phyloP scores from a whole-genome alignment of 495 filamentous ascomycete species.

The Hyaloscypha bicolor region DNA sequence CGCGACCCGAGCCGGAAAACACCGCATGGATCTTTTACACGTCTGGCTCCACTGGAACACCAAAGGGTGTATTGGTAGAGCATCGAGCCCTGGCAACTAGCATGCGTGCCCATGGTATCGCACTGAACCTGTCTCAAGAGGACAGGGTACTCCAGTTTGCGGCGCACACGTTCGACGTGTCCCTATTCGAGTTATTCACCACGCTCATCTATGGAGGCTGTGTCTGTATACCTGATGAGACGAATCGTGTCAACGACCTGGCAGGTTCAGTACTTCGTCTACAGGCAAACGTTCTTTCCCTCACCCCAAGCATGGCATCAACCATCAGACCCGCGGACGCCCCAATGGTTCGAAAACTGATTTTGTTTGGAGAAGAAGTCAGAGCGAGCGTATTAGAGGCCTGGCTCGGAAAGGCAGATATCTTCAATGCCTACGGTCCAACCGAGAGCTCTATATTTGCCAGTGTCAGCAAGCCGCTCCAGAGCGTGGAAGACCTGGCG shows the following conservation, averaged over 20 bases:
- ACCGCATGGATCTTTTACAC: conserved; percentile 37
- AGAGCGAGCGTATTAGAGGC: conserved; percentile 43
- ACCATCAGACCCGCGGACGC: conserved; percentile 29
- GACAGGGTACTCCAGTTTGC: conserved; percentile 5
- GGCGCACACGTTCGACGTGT: conserved; percentile 67
- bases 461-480: conserved; percentile 43
- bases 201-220: conserved; percentile 63
- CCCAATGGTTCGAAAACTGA: conserved; percentile 39
- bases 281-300: conserved; percentile 34
- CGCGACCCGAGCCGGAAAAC: too few relatives aligned
- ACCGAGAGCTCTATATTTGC: conserved; percentile 39
- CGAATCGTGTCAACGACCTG: conserved; percentile 39
- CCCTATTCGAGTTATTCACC: conserved; percentile 83
- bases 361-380: conserved; percentile 39
- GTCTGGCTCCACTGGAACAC: conserved; percentile 49
- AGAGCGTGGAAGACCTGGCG: conserved; percentile 19
- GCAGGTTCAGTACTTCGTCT: conserved; percentile 38
- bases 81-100: neutral
- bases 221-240: conserved; percentile 48
- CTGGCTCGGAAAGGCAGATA: conserved; percentile 54
- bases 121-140: neutral
- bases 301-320: conserved; percentile 48
- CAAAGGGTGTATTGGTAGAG: conserved; percentile 41
- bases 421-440: conserved; percentile 61
- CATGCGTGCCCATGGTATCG: neutral